Conservation (phyloP, 2,329 filamentous ascomycete genomes). For the Clonostachys chloroleuca region DNA sequence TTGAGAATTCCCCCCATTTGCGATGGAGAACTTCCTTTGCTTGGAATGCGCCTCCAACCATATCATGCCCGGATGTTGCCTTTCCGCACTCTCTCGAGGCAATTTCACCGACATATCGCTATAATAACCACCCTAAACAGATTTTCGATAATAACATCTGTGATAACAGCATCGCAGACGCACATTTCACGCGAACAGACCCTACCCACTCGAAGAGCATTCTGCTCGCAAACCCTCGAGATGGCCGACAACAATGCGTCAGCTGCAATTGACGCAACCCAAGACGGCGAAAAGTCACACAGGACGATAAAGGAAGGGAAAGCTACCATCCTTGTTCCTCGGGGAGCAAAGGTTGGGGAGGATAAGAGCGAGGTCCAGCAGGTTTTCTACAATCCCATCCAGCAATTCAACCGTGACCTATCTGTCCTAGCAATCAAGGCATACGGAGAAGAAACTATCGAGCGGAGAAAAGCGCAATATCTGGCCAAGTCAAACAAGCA, state of each 20-base stretch:
- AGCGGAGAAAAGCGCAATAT: constrained; percentile 27
- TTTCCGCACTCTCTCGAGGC: too few relatives aligned
- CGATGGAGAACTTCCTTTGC: too few relatives aligned
- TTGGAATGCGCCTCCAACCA: too few relatives aligned
- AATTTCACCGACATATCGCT: too few relatives aligned
- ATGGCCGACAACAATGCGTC: not conserved
- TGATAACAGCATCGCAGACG: too few relatives aligned
- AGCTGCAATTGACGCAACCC: constrained; percentile 7
- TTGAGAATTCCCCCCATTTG: too few relatives aligned
- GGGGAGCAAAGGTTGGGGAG: constrained; percentile 33
- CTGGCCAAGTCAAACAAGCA: constrained; percentile 1
- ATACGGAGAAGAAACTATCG: constrained; percentile 66
- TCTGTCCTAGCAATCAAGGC: constrained; percentile 89
- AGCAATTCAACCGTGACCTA: constrained; percentile 96
- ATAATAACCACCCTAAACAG: too few relatives aligned
- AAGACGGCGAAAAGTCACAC: constrained; percentile 41
- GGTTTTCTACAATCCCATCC: constrained; percentile 98
- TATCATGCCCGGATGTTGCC: too few relatives aligned
- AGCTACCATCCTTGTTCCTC: constrained; percentile 51
- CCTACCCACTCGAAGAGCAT: too few relatives aligned
- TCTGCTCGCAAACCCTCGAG: too few relatives aligned
- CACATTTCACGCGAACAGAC: too few relatives aligned
- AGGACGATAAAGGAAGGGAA: constrained; percentile 50
- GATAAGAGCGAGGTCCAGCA: constrained; percentile 62
- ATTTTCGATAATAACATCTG: too few relatives aligned